Percentiles rank a stretch among this genome's conserved stretches.
Evolutionary conservation across 2,329 filamentous ascomycete genomes (phyloP).

Genomic region (Cephalotrichum gorgonifer): DNA sequence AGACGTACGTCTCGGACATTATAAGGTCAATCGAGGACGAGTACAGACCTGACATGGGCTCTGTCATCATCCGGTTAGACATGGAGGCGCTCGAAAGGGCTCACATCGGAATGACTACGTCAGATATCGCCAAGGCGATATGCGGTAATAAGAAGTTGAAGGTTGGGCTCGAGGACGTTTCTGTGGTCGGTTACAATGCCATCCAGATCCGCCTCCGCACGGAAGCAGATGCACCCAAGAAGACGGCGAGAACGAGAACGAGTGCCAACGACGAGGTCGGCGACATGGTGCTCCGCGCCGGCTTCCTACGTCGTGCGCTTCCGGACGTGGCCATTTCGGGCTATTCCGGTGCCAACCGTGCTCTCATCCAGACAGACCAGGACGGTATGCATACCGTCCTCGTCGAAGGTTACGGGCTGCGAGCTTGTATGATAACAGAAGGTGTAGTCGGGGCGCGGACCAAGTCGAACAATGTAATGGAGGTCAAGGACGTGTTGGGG

Average conservation of each 20-base stretch:
- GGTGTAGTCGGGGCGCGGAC: constrained; percentile 73
- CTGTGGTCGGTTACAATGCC: constrained; percentile 42
- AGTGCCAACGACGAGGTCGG: constrained; percentile 23
- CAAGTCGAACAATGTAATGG: constrained; percentile 80
- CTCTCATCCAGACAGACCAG: constrained; percentile 78
- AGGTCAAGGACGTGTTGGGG: constrained; percentile 75
- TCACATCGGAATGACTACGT: constrained; percentile 66
- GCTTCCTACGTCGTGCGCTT: constrained; percentile 72
- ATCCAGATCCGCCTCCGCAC: constrained; percentile 66
- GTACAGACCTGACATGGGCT: constrained; percentile 69
- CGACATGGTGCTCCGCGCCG: constrained; percentile 63
- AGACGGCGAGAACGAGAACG: constrained; percentile 33
- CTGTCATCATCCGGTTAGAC: constrained; percentile 74
- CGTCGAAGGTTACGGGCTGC: constrained; percentile 90
- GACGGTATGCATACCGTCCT: constrained; percentile 61
- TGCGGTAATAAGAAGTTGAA: constrained; percentile 75
- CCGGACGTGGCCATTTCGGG: constrained; percentile 82
- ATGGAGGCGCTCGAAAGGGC: constrained; percentile 67
- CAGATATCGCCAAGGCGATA: constrained; percentile 69
- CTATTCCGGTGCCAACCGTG: constrained; percentile 74
- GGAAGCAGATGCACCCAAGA: constrained; percentile 37
- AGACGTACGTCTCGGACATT: constrained; percentile 79
- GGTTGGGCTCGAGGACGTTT: constrained; percentile 55
- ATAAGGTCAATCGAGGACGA: constrained; percentile 77
- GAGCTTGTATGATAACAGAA: constrained; percentile 83